Evolutionary conservation across 176 grass and related monocot genomes (phyloP).

Genomic region (Musa acuminata): DNA sequence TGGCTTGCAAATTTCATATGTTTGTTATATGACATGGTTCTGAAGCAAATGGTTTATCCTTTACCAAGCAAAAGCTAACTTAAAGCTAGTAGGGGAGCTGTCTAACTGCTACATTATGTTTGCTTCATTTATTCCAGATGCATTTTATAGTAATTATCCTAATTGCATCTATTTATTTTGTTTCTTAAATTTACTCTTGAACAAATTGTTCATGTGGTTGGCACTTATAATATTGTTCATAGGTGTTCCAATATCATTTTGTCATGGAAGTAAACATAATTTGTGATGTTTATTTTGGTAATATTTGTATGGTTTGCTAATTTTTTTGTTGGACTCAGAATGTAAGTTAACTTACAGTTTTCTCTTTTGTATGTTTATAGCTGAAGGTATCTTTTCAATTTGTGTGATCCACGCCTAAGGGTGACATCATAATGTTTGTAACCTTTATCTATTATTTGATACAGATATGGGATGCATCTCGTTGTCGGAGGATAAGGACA

Average conservation of each 20-base stretch:
- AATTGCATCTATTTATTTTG: too few species aligned
- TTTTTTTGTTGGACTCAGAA: not conserved
- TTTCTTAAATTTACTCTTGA: too few species aligned
- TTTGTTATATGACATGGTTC: too few species aligned
- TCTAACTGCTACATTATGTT: too few species aligned
- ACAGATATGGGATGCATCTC: slow-evolving; percentile 89
- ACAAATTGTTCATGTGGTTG: not conserved
- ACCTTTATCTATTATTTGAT: slow-evolving; percentile 22
- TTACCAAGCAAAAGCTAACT: too few species aligned
- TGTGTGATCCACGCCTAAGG: not conserved
- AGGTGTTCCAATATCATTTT: not conserved
- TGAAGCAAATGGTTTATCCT: too few species aligned
- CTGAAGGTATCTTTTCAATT: not conserved
- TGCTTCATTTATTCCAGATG: too few species aligned
- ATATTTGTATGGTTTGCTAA: not conserved
- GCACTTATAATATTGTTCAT: not conserved
- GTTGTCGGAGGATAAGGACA: slow-evolving; percentile 71
- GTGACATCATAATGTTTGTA: not conserved
- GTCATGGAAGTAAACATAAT: not conserved
- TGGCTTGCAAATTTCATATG: too few species aligned
- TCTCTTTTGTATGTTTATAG: too few species aligned
- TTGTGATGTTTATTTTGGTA: not conserved
- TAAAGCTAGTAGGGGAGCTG: too few species aligned
- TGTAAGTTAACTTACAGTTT: too few species aligned
- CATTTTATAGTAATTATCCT: too few species aligned